Percentiles rank a stretch among this genome's conserved stretches.
Evolutionary conservation across 106 monocot species (phyloP).

Genomic region (Apostasia ramifera): DNA sequence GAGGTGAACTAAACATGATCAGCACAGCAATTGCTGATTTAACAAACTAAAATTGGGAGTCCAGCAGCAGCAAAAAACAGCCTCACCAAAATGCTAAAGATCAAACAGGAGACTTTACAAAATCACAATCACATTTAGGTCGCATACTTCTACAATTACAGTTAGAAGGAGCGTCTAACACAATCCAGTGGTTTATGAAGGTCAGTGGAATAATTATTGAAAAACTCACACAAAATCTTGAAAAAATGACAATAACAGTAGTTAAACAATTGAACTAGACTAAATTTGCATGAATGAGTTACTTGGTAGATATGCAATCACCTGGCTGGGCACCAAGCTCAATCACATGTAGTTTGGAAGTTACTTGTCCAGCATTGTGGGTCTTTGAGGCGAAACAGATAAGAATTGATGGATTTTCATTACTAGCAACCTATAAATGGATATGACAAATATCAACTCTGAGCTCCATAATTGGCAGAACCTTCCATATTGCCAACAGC

Average conservation of each 20-base stretch:
- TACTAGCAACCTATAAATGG: slow-evolving; percentile 58
- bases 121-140: too few species aligned
- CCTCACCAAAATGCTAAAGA: too few species aligned
- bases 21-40: too few species aligned
- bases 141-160: too few species aligned
- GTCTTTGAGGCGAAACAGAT: slow-evolving; percentile 95
- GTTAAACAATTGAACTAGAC: not conserved
- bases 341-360: slow-evolving; percentile 95
- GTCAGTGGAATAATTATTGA: not conserved
- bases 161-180: too few species aligned
- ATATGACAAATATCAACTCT: not conserved
- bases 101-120: too few species aligned
- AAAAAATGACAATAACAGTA: too few species aligned
- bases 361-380: slow-evolving; percentile 83
- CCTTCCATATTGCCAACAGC: not conserved
- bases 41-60: too few species aligned
- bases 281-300: not conserved
- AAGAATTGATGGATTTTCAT: slow-evolving; percentile 80
- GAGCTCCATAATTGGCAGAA: not conserved
- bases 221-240: not conserved
- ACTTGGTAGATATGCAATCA: slow-evolving; percentile 11
- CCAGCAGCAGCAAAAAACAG: too few species aligned
- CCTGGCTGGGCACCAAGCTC: slow-evolving; percentile 99
- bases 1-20: too few species aligned
- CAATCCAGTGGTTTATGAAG: not conserved